phyloP scores from a whole-genome alignment of 345 rosid species.

The Eucalyptus paniculata region DNA sequence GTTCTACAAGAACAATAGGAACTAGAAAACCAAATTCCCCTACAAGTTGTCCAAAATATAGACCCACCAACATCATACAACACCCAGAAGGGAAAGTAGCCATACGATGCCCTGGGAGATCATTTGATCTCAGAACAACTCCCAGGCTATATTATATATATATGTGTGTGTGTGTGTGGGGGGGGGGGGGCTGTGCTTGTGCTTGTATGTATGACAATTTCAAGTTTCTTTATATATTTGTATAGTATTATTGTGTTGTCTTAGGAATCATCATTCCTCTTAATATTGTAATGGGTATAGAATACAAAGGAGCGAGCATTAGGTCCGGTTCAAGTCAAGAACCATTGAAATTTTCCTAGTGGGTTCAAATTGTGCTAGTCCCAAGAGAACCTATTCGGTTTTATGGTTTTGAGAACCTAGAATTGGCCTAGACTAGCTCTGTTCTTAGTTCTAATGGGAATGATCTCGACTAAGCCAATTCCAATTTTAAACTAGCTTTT shows the following conservation, averaged over 20 bases:
- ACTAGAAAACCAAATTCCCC: too few species aligned
- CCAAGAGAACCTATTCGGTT: neutral
- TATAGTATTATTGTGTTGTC: neutral
- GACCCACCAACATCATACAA: too few species aligned
- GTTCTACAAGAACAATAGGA: too few species aligned
- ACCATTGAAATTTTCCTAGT: neutral
- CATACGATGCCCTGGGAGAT: too few species aligned
- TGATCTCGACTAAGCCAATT: neutral
- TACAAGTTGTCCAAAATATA: too few species aligned
- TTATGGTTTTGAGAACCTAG: neutral
- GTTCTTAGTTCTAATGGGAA: neutral
- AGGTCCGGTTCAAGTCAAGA: neutral
- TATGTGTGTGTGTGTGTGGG: fast-evolving
- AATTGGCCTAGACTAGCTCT: neutral
- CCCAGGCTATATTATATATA: too few species aligned
- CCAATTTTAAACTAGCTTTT: neutral
- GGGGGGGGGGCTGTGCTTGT: fast-evolving
- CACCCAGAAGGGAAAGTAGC: too few species aligned
- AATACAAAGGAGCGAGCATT: neutral
- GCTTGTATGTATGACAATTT: neutral
- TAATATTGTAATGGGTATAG: neutral
- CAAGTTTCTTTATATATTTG: neutral
- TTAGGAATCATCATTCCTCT: neutral
- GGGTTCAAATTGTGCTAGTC: neutral
- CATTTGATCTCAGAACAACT: too few species aligned